phyloP scores from a whole-genome alignment of 768 basidiomycete species.

The Amanita phalloides region DNA sequence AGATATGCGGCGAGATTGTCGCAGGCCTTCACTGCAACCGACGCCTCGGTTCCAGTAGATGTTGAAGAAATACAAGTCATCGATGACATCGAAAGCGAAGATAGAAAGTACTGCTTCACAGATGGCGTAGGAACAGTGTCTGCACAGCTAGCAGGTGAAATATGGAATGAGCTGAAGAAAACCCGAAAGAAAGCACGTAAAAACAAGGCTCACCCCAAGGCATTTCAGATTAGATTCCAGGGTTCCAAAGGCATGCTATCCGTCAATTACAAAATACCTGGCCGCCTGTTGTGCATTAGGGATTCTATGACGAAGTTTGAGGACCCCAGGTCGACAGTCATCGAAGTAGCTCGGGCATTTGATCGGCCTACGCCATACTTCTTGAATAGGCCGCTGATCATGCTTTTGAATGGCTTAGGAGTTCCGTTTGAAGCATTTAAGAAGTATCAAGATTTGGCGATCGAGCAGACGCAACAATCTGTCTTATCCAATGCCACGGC shows the following conservation, averaged over 20 bases:
- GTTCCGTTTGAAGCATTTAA: constrained; percentile 44
- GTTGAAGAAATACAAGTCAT: constrained; percentile 36
- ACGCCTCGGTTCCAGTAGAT: constrained; percentile 37
- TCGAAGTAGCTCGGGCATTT: constrained; percentile 61
- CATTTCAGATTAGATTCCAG: constrained; percentile 49
- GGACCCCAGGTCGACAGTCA: constrained; percentile 28
- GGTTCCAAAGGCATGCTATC: constrained; percentile 60
- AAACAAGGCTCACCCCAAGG: constrained; percentile 28
- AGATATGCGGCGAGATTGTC: constrained; percentile 64
- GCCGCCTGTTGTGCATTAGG: constrained; percentile 39
- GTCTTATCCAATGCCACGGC: constrained; percentile 30
- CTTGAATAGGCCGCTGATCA: constrained; percentile 56
- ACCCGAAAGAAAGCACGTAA: constrained; percentile 23
- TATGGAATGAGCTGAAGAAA: constrained; percentile 30
- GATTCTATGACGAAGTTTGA: constrained; percentile 65
- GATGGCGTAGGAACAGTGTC: constrained; percentile 67
- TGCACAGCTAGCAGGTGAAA: constrained; percentile 35
- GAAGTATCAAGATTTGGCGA: constrained; percentile 39
- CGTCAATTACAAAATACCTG: constrained; percentile 42
- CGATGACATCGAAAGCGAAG: constrained; percentile 22
- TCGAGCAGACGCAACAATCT: constrained; percentile 34
- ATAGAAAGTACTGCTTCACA: constrained; percentile 41
- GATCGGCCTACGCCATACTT: constrained; percentile 46
- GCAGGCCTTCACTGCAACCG: constrained; percentile 68
- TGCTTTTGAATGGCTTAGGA: constrained; percentile 52